Evolutionary conservation across 2,329 filamentous ascomycete genomes (phyloP).

Genomic region (Calonectria pauciramosa): DNA sequence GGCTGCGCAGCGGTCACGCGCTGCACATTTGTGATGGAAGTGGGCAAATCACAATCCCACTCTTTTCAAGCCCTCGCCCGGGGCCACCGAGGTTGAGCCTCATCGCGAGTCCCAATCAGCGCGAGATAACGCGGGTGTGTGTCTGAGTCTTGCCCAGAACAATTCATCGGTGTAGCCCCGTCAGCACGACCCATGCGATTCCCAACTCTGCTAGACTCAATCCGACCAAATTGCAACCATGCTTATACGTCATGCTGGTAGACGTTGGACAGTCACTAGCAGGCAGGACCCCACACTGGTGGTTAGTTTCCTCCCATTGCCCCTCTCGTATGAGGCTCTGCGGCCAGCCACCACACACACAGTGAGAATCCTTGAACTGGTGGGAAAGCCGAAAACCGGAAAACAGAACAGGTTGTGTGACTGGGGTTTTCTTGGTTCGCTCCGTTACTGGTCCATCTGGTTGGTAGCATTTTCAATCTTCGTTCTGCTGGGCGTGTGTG

Average conservation of each 20-base stretch:
- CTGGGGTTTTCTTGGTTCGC: background rate
- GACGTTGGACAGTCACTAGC: background rate
- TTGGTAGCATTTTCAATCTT: background rate
- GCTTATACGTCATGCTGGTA: background rate
- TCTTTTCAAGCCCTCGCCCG: background rate
- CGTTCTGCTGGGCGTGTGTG: background rate
- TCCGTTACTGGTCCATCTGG: too few relatives aligned
- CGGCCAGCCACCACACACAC: too few relatives aligned
- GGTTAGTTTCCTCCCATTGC: background rate
- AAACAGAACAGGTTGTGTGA: background rate
- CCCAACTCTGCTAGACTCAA: background rate
- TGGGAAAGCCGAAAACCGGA: background rate
- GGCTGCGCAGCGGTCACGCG: background rate
- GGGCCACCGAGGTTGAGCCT: background rate
- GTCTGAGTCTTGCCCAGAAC: background rate
- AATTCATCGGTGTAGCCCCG: background rate
- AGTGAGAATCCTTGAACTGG: background rate
- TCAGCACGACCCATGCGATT: background rate
- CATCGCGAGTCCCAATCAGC: background rate
- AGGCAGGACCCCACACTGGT: background rate
- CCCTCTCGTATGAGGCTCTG: background rate
- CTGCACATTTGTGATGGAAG: background rate
- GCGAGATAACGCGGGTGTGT: background rate
- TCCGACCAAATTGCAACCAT: background rate
- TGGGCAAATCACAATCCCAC: background rate